A percentile compares a stretch with the other conserved stretches of the same genome.
Conservation (phyloP, 2,329 filamentous ascomycete species). For the Aspergillus caelatus region DNA sequence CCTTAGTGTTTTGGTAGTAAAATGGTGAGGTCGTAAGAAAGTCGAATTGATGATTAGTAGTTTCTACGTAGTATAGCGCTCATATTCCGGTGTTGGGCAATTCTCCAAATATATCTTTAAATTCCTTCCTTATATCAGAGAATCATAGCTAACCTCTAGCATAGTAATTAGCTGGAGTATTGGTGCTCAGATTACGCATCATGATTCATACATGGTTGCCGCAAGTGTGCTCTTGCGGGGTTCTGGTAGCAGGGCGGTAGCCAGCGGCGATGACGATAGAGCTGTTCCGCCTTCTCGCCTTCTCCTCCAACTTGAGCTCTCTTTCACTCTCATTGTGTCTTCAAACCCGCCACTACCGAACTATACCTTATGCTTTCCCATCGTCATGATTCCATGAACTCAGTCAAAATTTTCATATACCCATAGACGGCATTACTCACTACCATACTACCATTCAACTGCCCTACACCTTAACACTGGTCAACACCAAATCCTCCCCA, state of each 20-base stretch:
- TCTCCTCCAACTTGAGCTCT: slow-evolving; percentile 1
- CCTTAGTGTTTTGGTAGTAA: neutral
- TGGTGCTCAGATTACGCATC: slow-evolving; percentile 10
- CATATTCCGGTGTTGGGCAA: too few relatives aligned
- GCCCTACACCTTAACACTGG: neutral
- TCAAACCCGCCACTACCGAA: neutral
- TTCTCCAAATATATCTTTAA: too few relatives aligned
- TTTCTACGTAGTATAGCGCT: too few relatives aligned
- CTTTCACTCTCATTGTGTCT: neutral
- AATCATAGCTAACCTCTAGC: too few relatives aligned
- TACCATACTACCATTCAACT: neutral
- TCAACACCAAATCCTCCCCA: slow-evolving; percentile 21
- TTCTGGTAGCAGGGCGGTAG: slow-evolving; percentile 11
- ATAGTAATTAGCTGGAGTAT: neutral
- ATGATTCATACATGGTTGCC: neutral
- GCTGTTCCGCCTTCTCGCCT: slow-evolving; percentile 21
- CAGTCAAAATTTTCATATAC: neutral
- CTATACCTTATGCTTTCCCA: neutral
- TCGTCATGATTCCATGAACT: neutral
- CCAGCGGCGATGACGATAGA: slow-evolving; percentile 28
- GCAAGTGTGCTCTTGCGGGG: neutral
- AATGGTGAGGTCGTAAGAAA: neutral
- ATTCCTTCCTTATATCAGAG: too few relatives aligned
- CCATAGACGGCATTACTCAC: neutral
- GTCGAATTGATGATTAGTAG: too few relatives aligned